Base-by-base conservation (phyloP, 1,139 yeast species). In the Blastobotrys aristatus region DNA sequence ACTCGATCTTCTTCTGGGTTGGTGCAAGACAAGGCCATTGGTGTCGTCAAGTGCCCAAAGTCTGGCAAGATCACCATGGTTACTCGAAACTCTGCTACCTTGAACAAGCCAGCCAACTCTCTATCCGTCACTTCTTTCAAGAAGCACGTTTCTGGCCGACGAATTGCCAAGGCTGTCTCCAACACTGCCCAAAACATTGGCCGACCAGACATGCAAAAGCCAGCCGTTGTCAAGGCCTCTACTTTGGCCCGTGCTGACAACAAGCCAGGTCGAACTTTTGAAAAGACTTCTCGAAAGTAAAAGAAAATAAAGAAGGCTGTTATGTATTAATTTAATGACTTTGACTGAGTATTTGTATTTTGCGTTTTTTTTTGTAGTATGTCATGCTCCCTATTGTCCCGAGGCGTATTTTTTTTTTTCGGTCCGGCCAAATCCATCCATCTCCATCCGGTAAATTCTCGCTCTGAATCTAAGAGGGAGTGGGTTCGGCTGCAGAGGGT, bases 1-100 rank as follows among this genome's bases (percentile, higher is more conserved):
- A 62, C 73, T 60, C 66, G 65, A 64, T 57, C 67, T 59, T 65
- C 71, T 53, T 68, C 76, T 50, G 77, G 79, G 59, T 65, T 72
- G 60, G 73, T 66, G 59, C 71, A 71, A 69, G 62, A 65, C 60
- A 73, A 72, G 69, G 77, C 77, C 50, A 57, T 73, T 52, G 76
- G 77, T 64, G 64, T 72, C 57, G 43, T 34, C 53, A 47, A 47
- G 46, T 49, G 64, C 51, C 40, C 14, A 30, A 16, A 45, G 10
- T 24, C 30, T 38, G 77, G 75, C 54, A 60, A 64, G 57, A 64
- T 72, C 60, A 67, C 69, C 51, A 62, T 73, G 52, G 54, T 67
- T 57, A 63, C 75, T 65, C 71, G 71, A 66, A 61, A 62, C 61
- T 61, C 64, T 57, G 67, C 70, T 66, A 58, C 64, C 62, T 55